Percentiles rank a stretch among this genome's conserved stretches.
These are phyloP conservation scores for Meredithiella fracta DNA, from an alignment of 2,329 filamentous ascomycete genomes.

Conservation along the genomic window DNA sequence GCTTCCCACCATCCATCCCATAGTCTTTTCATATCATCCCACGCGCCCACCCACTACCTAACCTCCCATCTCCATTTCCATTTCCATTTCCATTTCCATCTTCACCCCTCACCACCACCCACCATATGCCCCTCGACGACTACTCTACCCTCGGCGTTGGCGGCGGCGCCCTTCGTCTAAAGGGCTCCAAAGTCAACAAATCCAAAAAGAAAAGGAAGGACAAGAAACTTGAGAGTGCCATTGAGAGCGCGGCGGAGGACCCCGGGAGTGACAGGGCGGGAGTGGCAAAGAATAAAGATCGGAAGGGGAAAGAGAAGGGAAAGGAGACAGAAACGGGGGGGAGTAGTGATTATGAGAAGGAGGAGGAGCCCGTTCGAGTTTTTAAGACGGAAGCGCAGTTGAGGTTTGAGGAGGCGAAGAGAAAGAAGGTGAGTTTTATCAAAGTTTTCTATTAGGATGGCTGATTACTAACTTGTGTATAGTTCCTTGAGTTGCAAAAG, in stretches of 20 bases:
- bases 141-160: slow-evolving; percentile 49
- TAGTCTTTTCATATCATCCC: not conserved
- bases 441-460: not conserved
- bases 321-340: not conserved
- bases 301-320: not conserved
- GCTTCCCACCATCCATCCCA: no score
- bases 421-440: slow-evolving; percentile 51
- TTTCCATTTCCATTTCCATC: not conserved
- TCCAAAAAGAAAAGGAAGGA: slow-evolving; percentile 49
- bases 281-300: not conserved
- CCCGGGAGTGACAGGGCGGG: not conserved
- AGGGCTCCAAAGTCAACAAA: slow-evolving; percentile 52
- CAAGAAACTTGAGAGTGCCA: slow-evolving; percentile 32
- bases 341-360: not conserved
- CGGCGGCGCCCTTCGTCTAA: slow-evolving; percentile 68
- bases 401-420: slow-evolving; percentile 62
- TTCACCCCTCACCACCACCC: not conserved
- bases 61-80: not conserved
- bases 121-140: slow-evolving; percentile 55
- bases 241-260: slow-evolving; percentile 5
- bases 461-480: slow-evolving; percentile 10
- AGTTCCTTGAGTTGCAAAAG: slow-evolving; percentile 69
- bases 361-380: slow-evolving; percentile 16
- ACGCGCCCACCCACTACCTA: not conserved
- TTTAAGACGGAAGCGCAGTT: slow-evolving; percentile 72